Evolutionary conservation across 1,139 yeast species (phyloP).

Genomic region (Tardiomyces digboiensis): DNA sequence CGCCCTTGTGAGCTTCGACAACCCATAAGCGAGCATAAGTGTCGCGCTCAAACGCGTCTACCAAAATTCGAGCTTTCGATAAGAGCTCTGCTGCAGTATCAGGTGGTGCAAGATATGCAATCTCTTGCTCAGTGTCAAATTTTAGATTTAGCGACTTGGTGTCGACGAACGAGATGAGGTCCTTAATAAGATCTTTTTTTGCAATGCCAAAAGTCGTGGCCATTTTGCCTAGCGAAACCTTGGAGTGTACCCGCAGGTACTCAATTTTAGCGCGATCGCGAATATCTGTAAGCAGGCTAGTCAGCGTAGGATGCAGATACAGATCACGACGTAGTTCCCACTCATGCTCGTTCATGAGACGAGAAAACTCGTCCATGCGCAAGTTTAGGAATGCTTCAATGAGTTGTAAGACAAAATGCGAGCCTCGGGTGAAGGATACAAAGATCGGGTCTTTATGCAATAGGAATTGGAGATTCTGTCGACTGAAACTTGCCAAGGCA

Average conservation of each 20-base stretch:
- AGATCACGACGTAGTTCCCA: not conserved
- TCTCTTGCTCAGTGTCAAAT: not conserved
- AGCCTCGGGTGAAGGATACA: slow-evolving; percentile 47
- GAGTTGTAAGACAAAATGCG: not conserved
- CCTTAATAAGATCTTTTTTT: not conserved
- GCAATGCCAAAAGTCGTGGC: not conserved
- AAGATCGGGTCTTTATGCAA: slow-evolving; percentile 44
- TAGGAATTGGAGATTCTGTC: slow-evolving; percentile 15
- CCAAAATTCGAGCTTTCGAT: not conserved
- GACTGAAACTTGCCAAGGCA: slow-evolving; percentile 16
- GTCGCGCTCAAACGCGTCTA: not conserved
- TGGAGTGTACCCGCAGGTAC: not conserved
- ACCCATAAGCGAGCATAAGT: not conserved
- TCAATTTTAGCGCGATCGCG: not conserved
- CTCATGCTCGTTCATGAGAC: not conserved
- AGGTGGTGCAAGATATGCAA: not conserved
- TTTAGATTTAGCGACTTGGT: not conserved
- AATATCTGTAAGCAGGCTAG: not conserved
- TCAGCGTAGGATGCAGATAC: not conserved
- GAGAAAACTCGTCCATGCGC: not conserved
- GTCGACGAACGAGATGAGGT: not conserved
- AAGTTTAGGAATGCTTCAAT: not conserved
- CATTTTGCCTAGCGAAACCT: not conserved
- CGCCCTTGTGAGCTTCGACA: not conserved
- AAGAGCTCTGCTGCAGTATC: not conserved